phyloP scores from a whole-genome alignment of 495 filamentous ascomycete species.

The Annulohypoxylon stygium region DNA sequence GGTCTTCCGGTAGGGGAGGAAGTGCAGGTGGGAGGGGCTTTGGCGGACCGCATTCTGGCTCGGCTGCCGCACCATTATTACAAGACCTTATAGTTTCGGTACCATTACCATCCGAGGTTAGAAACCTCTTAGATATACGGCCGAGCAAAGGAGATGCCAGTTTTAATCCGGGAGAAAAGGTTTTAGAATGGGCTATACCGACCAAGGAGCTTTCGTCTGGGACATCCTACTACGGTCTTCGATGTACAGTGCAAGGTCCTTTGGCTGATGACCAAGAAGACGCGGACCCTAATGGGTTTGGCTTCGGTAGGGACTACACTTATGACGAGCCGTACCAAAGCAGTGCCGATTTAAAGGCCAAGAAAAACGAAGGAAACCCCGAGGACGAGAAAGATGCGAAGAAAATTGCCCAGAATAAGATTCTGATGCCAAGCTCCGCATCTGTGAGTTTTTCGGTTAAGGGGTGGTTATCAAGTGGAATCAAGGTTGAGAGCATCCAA shows the following conservation, averaged over 20 bases:
- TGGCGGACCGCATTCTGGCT: slow-evolving; percentile 56
- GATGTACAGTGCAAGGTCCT: slow-evolving; percentile 82
- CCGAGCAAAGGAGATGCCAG: slow-evolving; percentile 87
- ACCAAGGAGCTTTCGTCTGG: slow-evolving; percentile 74
- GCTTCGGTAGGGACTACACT: slow-evolving; percentile 67
- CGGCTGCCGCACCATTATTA: slow-evolving; percentile 70
- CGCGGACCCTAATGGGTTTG: slow-evolving; percentile 62
- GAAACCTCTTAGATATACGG: slow-evolving; percentile 87
- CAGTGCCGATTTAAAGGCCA: slow-evolving; percentile 50
- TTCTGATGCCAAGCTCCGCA: slow-evolving; percentile 91
- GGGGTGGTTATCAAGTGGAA: slow-evolving; percentile 94
- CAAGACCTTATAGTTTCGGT: slow-evolving; percentile 86
- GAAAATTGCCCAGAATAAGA: slow-evolving; percentile 77
- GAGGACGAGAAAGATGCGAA: slow-evolving; percentile 61
- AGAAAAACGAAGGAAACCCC: slow-evolving; percentile 57
- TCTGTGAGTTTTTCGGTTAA: slow-evolving; percentile 90
- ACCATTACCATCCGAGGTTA: slow-evolving; percentile 82
- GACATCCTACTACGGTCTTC: slow-evolving; percentile 74
- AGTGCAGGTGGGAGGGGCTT: slow-evolving; percentile 62
- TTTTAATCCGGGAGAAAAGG: slow-evolving; percentile 76
- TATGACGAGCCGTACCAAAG: slow-evolving; percentile 72
- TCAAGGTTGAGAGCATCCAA: slow-evolving; percentile 89
- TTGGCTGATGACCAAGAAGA: slow-evolving; percentile 72
- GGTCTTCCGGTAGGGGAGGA: slow-evolving; percentile 70
- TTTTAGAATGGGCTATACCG: slow-evolving; percentile 87